Conservation (phyloP, 768 basidiomycete genomes). For the Hericium erinaceus region DNA sequence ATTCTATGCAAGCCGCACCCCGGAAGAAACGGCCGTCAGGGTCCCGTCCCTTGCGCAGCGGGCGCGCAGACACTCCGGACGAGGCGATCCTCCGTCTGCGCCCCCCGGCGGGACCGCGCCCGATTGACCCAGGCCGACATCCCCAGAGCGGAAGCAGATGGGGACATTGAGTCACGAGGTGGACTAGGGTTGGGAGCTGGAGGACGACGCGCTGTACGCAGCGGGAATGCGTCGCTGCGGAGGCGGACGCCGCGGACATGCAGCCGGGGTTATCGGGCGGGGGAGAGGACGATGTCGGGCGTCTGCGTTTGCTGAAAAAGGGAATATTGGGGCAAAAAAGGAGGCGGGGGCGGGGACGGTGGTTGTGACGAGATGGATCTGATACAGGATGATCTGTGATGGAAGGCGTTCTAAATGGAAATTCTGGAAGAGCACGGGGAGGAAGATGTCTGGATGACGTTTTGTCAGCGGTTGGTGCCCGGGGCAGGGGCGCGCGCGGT, state of each 20-base stretch:
- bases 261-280: conserved; percentile 8
- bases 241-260: conserved; percentile 11
- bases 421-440: conserved; percentile 11
- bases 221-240: background rate
- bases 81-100: too few relatives aligned
- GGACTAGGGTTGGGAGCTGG: too few relatives aligned
- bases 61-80: too few relatives aligned
- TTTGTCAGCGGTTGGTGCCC: conserved; percentile 18
- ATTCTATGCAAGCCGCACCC: too few relatives aligned
- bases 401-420: conserved; percentile 8
- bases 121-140: too few relatives aligned
- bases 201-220: too few relatives aligned
- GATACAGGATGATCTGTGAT: conserved; percentile 15
- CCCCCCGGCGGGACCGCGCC: too few relatives aligned
- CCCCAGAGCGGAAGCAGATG: too few relatives aligned
- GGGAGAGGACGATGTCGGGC: conserved; percentile 5
- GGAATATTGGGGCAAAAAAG: conserved; percentile 13
- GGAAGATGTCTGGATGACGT: conserved; percentile 16
- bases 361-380: background rate
- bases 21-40: too few relatives aligned
- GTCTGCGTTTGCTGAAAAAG: conserved; percentile 8
- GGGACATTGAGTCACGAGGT: too few relatives aligned
- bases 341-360: background rate
- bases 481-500: conserved; percentile 13
- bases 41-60: too few relatives aligned